Evolutionary conservation across 1,284 basidiomycete genomes (phyloP), one percentile per base, ranked within the genome.

Genomic region (Ustanciosporium gigantosporum): DNA sequence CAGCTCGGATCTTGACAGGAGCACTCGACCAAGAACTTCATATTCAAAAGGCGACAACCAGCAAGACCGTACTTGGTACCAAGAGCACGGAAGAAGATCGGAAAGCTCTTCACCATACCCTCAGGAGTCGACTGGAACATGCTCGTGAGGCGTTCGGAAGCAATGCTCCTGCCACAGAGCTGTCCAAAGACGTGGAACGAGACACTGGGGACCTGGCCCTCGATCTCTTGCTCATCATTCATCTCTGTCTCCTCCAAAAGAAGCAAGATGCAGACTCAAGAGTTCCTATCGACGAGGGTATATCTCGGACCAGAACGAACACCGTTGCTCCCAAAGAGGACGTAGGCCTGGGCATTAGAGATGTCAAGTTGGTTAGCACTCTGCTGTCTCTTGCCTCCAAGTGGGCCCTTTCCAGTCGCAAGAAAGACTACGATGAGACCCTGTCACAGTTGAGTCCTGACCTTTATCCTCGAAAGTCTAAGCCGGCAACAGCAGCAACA

Each of bases 341-440:
- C 24, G 52, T 66, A 9, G 57, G 57, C 9, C 41, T 66, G 11
- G 62, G 62, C 5, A 25, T 60, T 25, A 52, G 53, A 47, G 57
- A 66, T 24, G 41, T 56, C 35, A 66, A 57, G 41, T 46, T 60
- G 23, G 42, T 56, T 41, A 50, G 51, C 2, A 66, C 52, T 16
- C 22, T 66, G 27, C 56, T 52, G 13, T 52, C 62, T 9, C 41
- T 66, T 1, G 47, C 52, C 17, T 47, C 46, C 11, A 25, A 38
- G 19, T 66, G 62, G 62, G 56, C 57, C 4, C 52, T 66, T 3
- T 37, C 38, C 1, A 41, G 51, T 1, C 47, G 57, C 13, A 46
- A 47, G 24, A 51, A 45, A 11, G 39, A 44, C 5, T 66, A 60
- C 35, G 62, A 66, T 25, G n/a, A 37, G 9, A 16, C 51, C 0